These are phyloP conservation scores for Fistulinella prunicolor DNA, from an alignment of 768 basidiomycete species.

Conservation along the genomic window DNA sequence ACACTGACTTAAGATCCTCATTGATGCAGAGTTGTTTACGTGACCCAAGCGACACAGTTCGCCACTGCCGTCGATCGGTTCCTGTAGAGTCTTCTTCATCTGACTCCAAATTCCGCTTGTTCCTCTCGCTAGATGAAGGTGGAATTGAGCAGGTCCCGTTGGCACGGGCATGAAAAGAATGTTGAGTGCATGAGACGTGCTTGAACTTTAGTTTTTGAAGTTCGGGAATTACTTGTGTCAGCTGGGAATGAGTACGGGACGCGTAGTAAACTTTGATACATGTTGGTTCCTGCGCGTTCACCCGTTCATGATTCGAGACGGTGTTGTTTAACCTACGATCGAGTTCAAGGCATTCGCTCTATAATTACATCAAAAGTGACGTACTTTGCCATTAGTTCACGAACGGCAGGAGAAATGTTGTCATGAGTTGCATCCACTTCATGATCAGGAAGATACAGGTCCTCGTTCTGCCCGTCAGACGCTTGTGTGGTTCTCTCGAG, in stretches of 20 bases:
- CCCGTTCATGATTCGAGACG: conserved; percentile 3
- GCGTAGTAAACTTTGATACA: conserved; percentile 91
- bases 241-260: conserved; percentile 94
- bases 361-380: conserved; percentile 11
- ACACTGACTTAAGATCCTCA: conserved; percentile 61
- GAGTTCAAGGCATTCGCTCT: background rate
- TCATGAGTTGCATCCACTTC: conserved; percentile 33
- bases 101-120: conserved; percentile 22
- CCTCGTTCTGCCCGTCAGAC: conserved; percentile 49
- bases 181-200: conserved; percentile 17
- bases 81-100: conserved; percentile 28
- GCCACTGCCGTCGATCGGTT: conserved; percentile 30
- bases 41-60: conserved; percentile 84
- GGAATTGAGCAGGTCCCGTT: background rate
- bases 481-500: conserved; percentile 12
- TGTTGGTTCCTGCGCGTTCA: conserved; percentile 43
- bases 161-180: conserved; percentile 11
- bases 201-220: conserved; percentile 66
- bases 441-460: conserved; percentile 69
- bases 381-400: conserved; percentile 78
- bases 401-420: conserved; percentile 75
- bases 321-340: conserved; percentile 17
- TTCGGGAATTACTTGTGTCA: conserved; percentile 88
- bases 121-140: conserved; percentile 3
- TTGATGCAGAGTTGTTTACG: conserved; percentile 93